phyloP scores from a whole-genome alignment of 208 protist genomes.

The Porcisia deanei region DNA sequence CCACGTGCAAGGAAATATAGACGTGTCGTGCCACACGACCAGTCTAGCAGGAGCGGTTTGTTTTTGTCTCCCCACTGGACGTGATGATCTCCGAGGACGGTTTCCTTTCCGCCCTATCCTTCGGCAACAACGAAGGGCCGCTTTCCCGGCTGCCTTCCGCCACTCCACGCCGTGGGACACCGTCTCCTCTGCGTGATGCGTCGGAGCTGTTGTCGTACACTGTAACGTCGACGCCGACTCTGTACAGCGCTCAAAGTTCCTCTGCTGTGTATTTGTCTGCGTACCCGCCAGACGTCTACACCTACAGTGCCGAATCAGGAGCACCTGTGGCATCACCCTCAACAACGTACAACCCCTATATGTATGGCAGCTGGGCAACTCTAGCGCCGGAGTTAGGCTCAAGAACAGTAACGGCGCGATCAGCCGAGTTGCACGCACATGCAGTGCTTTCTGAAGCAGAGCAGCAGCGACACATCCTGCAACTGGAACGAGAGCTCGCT shows the following conservation, averaged over 20 bases:
- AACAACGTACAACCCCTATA: neutral
- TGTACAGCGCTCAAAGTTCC: constrained; percentile 19
- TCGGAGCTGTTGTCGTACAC: neutral
- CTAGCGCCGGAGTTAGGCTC: neutral
- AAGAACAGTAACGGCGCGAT: neutral
- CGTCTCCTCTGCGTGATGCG: constrained; percentile 13
- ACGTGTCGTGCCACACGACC: too few relatives aligned
- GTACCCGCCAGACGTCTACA: constrained; percentile 15
- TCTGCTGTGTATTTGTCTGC: neutral
- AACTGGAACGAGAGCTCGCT: constrained; percentile 26
- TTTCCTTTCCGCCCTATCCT: constrained; percentile 24
- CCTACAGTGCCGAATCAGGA: neutral
- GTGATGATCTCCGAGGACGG: constrained; percentile 17
- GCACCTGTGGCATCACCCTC: neutral
- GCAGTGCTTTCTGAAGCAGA: constrained; percentile 15
- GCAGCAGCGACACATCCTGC: constrained; percentile 26
- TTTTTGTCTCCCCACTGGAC: neutral
- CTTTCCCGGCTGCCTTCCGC: neutral
- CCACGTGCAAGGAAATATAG: too few relatives aligned
- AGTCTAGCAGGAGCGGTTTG: too few relatives aligned
- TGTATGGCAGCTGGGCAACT: constrained; percentile 1
- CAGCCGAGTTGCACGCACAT: neutral
- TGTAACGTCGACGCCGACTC: constrained; percentile 1
- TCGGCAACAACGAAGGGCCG: neutral
- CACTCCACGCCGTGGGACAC: constrained; percentile 2